Evolutionary conservation across 306 rosid genomes (phyloP).

Genomic region (Carpinus fangiana): DNA sequence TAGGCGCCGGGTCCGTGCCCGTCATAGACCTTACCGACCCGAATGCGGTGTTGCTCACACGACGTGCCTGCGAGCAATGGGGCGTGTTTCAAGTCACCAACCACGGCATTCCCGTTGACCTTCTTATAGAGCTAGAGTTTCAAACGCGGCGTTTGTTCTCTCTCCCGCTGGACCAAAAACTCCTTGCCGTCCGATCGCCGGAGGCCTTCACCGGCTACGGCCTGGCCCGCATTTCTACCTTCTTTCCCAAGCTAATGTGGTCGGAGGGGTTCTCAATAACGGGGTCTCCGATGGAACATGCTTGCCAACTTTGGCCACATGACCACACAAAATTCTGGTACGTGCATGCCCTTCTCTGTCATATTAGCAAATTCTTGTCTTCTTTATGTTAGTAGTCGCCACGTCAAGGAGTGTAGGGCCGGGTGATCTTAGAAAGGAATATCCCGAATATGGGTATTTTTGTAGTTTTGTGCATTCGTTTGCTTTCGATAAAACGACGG

Average conservation of each 20-base stretch:
- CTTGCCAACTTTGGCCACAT: constrained; percentile 52
- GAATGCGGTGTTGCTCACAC: constrained; percentile 16
- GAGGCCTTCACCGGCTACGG: constrained; percentile 45
- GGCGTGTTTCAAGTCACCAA: constrained; percentile 46
- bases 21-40: constrained; percentile 31
- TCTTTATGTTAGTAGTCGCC: constrained; percentile 2
- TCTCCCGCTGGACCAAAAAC: constrained; percentile 42
- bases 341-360: constrained; percentile 16
- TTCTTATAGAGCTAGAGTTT: constrained; percentile 18
- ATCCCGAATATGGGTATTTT: neutral
- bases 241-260: constrained; percentile 43
- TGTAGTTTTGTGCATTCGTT: neutral
- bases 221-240: constrained; percentile 27
- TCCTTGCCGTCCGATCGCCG: constrained; percentile 30
- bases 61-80: constrained; percentile 37
- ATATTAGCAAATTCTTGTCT: neutral
- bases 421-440: neutral
- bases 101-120: constrained; percentile 33
- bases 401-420: neutral
- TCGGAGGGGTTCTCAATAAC: constrained; percentile 46
- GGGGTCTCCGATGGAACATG: constrained; percentile 43
- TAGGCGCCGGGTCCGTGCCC: constrained; percentile 17
- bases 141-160: constrained; percentile 27
- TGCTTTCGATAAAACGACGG: neutral
- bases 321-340: constrained; percentile 48